A percentile compares a stretch with the other conserved stretches of the same genome.
These are phyloP conservation scores for Bacidia gigantensis DNA, from an alignment of 495 filamentous ascomycete genomes.

Conservation along the genomic window DNA sequence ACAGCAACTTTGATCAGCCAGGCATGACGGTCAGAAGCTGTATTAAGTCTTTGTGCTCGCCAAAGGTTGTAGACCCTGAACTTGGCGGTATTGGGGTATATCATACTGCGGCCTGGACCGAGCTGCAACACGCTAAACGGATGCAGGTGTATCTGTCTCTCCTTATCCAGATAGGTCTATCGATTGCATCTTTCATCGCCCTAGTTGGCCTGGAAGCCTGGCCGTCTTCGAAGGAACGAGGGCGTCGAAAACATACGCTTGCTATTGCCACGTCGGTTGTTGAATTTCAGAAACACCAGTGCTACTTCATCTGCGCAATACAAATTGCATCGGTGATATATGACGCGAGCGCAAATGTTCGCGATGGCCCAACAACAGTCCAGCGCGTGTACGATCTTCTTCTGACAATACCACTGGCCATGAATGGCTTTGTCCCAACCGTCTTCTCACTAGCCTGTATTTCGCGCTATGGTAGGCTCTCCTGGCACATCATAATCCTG, in stretches of 20 bases:
- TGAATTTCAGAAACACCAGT: conserved; percentile 6
- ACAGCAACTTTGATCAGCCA: no score
- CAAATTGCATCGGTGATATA: conserved; percentile 4
- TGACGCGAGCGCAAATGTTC: not conserved
- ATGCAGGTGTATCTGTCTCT: not conserved
- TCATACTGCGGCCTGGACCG: not conserved
- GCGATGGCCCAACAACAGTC: not conserved
- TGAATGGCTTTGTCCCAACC: not conserved
- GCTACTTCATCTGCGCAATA: conserved; percentile 5
- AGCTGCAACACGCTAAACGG: not conserved
- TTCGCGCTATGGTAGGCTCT: conserved; percentile 1
- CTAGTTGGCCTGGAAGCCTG: not conserved
- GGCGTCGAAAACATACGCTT: not conserved
- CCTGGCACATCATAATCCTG: conserved; percentile 5
- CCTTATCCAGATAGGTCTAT: not conserved
- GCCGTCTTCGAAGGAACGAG: not conserved
- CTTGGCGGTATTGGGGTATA: conserved; percentile 3
- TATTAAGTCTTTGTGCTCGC: not conserved
- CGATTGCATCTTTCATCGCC: not conserved
- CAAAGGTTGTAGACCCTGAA: not conserved
- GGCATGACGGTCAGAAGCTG: no score
- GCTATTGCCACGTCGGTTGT: not conserved
- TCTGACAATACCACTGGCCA: not conserved
- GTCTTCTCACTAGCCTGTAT: not conserved
- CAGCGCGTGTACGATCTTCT: not conserved